Evolutionary conservation across 2,329 filamentous ascomycete species (phyloP).

Genomic region (Pseudocercospora macadamiae): DNA sequence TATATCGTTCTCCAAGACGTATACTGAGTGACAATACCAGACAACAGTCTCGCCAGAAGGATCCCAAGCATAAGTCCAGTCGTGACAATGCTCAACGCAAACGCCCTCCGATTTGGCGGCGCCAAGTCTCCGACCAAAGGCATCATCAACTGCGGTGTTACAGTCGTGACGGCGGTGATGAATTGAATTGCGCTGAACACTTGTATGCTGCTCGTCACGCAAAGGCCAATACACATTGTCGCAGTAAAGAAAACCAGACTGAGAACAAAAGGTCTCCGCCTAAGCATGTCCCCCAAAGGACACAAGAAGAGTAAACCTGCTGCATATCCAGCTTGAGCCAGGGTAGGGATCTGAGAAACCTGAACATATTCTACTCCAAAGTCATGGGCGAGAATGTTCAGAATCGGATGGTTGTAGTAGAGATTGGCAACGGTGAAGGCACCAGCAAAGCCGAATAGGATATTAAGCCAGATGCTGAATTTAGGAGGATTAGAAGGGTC

Average conservation of each 20-base stretch:
- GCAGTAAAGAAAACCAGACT: conserved; percentile 66
- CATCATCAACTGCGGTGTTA: conserved; percentile 76
- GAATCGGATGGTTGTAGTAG: conserved; percentile 79
- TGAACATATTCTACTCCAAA: conserved; percentile 72
- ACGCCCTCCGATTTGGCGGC: conserved; percentile 67
- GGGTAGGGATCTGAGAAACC: conserved; percentile 69
- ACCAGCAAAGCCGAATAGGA: conserved; percentile 68
- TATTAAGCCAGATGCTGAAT: conserved; percentile 69
- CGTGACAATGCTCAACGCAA: conserved; percentile 72
- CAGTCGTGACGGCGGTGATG: conserved; percentile 74
- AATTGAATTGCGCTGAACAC: conserved; percentile 73
- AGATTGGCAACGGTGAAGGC: conserved; percentile 77
- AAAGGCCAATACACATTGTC: conserved; percentile 69
- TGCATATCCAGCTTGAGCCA: conserved; percentile 80
- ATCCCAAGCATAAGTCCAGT: conserved; percentile 76
- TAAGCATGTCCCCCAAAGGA: conserved; percentile 71
- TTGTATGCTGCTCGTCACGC: conserved; percentile 65
- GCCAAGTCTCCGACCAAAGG: conserved; percentile 79
- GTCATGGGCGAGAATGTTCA: conserved; percentile 72
- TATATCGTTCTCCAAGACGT: conserved; percentile 77
- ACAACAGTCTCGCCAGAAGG: conserved; percentile 73
- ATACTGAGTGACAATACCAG: conserved; percentile 74
- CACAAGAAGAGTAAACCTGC: conserved; percentile 73
- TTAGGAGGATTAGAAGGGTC: conserved; percentile 66
- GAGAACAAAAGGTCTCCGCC: conserved; percentile 70